Evolutionary conservation across 768 basidiomycete species (phyloP).

Genomic region (Trametes gibbosa): DNA sequence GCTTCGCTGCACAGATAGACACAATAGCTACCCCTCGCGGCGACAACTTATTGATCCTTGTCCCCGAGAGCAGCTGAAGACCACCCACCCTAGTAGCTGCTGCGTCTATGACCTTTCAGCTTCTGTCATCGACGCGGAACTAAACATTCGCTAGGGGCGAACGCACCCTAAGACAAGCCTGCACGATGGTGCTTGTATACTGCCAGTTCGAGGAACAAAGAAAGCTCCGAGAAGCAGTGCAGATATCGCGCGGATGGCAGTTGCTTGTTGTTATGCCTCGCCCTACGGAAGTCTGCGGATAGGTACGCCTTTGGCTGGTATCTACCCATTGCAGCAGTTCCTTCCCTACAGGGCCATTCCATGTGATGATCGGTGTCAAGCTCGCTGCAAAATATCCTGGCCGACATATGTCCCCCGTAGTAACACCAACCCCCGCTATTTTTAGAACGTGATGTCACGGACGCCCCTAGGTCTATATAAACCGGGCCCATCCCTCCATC

Average conservation of each 20-base stretch:
- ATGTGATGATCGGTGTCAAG: constrained; percentile 13
- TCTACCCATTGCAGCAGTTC: not conserved
- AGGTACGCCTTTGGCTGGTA: not conserved
- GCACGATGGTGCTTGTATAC: too few relatives aligned
- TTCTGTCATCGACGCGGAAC: too few relatives aligned
- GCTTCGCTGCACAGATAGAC: not conserved
- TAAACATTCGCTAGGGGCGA: too few relatives aligned
- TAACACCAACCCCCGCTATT: constrained; percentile 1
- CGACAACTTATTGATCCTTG: too few relatives aligned
- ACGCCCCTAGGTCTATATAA: constrained; percentile 18
- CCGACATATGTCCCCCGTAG: not conserved
- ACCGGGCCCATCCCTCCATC: not conserved
- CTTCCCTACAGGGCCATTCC: constrained; percentile 3
- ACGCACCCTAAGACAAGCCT: too few relatives aligned
- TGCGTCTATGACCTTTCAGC: too few relatives aligned
- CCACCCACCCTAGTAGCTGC: too few relatives aligned
- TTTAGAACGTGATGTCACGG: constrained; percentile 16
- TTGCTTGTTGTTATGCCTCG: not conserved
- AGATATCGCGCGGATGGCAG: not conserved
- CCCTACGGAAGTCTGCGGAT: constrained; percentile 2
- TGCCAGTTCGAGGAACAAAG: not conserved
- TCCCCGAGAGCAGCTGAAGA: too few relatives aligned
- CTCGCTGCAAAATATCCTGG: constrained; percentile 4
- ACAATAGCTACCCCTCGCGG: too few relatives aligned
- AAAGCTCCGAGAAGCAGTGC: constrained; percentile 7